Evolutionary conservation across 169 alveolate species (phyloP).

Genomic region (Eimeria sp.): DNA sequence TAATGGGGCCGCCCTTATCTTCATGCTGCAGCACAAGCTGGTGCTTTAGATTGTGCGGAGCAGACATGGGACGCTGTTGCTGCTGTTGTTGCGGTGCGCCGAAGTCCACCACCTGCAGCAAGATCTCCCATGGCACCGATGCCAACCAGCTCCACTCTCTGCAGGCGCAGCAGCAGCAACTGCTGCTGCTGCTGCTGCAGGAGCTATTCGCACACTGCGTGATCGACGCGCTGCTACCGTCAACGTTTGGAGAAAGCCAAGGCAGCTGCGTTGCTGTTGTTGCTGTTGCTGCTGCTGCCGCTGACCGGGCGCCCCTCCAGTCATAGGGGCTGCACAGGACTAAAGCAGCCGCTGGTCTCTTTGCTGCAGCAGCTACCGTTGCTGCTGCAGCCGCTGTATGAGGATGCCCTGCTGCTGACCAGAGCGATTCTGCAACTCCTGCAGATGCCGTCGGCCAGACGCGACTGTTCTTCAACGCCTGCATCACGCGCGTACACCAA

Average conservation of each 20-base stretch:
- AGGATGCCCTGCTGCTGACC: slow-evolving; percentile 3
- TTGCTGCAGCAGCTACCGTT: slow-evolving; percentile 2
- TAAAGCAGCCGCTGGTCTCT: neutral
- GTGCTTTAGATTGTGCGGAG: neutral
- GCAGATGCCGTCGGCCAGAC: slow-evolving; percentile 29
- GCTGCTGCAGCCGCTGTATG: slow-evolving; percentile 16
- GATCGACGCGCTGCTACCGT: neutral
- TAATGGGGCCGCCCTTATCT: neutral
- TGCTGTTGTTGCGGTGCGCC: slow-evolving; percentile 15
- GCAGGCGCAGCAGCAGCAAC: slow-evolving; percentile 10
- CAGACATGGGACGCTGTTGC: neutral
- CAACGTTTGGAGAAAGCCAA: neutral
- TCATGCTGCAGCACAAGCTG: neutral
- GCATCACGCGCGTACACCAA: neutral
- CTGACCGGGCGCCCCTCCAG: slow-evolving; percentile 12
- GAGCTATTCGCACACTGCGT: neutral
- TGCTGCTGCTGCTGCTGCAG: slow-evolving; percentile 14
- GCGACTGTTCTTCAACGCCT: neutral
- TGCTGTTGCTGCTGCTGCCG: slow-evolving; percentile 18
- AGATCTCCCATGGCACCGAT: slow-evolving; percentile 37
- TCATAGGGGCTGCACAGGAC: slow-evolving; percentile 6
- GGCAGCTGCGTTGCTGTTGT: slow-evolving; percentile 40
- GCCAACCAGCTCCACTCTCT: slow-evolving; percentile 48
- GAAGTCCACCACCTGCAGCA: slow-evolving; percentile 39
- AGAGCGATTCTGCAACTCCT: neutral